Conservation (phyloP, 257 asterid genomes). For the Solanum etuberosum region DNA sequence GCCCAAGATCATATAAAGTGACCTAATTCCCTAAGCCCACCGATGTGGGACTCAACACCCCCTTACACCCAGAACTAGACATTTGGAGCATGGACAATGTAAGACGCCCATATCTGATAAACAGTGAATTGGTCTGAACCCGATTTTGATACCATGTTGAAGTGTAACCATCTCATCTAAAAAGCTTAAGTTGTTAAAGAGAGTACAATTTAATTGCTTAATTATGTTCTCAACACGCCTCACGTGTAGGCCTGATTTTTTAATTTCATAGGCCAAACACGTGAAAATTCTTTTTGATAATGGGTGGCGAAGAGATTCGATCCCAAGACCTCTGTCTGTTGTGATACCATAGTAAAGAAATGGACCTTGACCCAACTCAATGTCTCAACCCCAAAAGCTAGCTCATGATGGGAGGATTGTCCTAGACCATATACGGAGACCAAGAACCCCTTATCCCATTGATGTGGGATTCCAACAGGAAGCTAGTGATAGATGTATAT, state of each 20-base stretch:
- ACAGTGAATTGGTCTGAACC: not conserved
- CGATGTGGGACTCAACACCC: not conserved
- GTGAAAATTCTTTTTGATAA: not conserved
- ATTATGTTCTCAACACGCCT: not conserved
- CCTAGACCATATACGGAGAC: not conserved
- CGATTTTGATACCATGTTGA: not conserved
- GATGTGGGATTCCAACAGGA: not conserved
- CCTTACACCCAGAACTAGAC: not conserved
- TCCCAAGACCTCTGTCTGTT: not conserved
- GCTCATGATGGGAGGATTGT: not conserved
- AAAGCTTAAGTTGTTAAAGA: not conserved
- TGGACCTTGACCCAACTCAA: not conserved
- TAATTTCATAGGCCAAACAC: not conserved
- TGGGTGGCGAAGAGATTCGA: not conserved
- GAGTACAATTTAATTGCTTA: not conserved
- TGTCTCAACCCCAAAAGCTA: not conserved
- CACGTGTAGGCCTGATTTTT: not conserved
- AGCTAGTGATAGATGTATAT: not conserved
- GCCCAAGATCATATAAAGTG: not conserved
- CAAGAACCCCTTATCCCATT: not conserved
- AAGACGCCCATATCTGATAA: not conserved
- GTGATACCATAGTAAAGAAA: not conserved
- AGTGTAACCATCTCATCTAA: not conserved
- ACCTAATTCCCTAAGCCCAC: not conserved
- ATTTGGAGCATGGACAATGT: not conserved